A percentile compares a stretch with the other conserved stretches of the same genome.
These are phyloP conservation scores for Clonostachys sp. DNA, from an alignment of 2,329 filamentous ascomycete species.

Conservation along the genomic window DNA sequence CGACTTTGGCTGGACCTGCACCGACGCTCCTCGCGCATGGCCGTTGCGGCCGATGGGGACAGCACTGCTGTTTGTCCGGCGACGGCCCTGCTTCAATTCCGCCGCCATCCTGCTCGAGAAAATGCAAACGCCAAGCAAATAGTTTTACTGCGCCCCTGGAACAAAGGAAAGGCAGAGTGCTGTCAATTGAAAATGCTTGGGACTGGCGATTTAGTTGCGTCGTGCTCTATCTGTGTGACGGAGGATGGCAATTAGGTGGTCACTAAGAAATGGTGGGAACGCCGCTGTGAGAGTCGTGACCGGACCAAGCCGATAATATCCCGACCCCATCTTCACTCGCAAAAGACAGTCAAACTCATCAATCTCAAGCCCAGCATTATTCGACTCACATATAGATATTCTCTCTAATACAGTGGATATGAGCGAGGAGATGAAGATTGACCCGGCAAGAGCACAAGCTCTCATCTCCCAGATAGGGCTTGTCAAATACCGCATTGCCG, in stretches of 20 bases:
- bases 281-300: neutral
- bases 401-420: constrained; percentile 20
- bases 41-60: constrained; percentile 30
- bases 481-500: constrained; percentile 53
- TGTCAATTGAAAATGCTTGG: too few species aligned
- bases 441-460: constrained; percentile 54
- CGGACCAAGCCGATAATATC: constrained; percentile 22
- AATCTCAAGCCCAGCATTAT: neutral
- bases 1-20: constrained; percentile 43
- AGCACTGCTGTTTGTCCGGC: constrained; percentile 42
- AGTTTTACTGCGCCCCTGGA: too few species aligned
- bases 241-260: too few species aligned
- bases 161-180: too few species aligned
- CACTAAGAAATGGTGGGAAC: too few species aligned
- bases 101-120: neutral
- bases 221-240: too few species aligned
- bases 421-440: constrained; percentile 56
- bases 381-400: neutral
- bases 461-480: constrained; percentile 58
- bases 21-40: constrained; percentile 31
- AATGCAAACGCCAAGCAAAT: too few species aligned
- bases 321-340: constrained; percentile 11
- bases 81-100: constrained; percentile 17
- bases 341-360: neutral
- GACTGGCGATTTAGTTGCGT: too few species aligned